phyloP scores from a whole-genome alignment of 148 eudicot genomes.

The Heliamphora exappendiculata region DNA sequence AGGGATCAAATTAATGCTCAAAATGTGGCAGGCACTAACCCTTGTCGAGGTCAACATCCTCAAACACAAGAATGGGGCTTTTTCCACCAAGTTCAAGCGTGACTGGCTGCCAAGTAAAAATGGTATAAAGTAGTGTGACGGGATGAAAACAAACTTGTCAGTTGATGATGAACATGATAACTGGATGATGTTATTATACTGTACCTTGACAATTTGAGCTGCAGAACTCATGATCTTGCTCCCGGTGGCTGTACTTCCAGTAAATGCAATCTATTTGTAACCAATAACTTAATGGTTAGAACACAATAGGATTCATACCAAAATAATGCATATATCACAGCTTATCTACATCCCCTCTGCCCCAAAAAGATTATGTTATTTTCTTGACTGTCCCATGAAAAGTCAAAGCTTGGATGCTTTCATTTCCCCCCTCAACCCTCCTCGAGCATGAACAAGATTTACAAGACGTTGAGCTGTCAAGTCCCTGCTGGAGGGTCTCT shows the following conservation, averaged over 20 bases:
- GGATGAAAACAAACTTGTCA: neutral
- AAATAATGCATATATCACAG: neutral
- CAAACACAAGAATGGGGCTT: constrained; percentile 93
- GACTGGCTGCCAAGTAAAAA: constrained; percentile 65
- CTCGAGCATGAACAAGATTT: neutral
- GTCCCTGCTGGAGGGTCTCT: neutral
- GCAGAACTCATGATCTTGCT: constrained; percentile 93
- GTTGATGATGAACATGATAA: neutral
- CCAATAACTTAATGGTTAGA: neutral
- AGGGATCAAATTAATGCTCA: neutral
- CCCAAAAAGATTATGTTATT: neutral
- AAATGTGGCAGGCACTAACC: constrained; percentile 44
- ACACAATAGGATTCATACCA: neutral
- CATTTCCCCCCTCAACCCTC: neutral
- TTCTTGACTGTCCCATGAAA: neutral
- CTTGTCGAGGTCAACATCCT: constrained; percentile 87
- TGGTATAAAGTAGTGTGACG: constrained; percentile 7
- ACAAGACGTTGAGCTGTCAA: neutral
- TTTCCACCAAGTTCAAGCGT: constrained; percentile 98
- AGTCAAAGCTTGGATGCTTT: neutral
- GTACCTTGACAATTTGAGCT: constrained; percentile 78
- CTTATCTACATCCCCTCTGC: neutral
- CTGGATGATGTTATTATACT: constrained; percentile 6
- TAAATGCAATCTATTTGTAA: constrained; percentile 72
- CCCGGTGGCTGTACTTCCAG: constrained; percentile 93